Percentiles rank a stretch among this genome's conserved stretches.
Evolutionary conservation across 129 eudicot genomes (phyloP).

Genomic region (Lonicera japonica): DNA sequence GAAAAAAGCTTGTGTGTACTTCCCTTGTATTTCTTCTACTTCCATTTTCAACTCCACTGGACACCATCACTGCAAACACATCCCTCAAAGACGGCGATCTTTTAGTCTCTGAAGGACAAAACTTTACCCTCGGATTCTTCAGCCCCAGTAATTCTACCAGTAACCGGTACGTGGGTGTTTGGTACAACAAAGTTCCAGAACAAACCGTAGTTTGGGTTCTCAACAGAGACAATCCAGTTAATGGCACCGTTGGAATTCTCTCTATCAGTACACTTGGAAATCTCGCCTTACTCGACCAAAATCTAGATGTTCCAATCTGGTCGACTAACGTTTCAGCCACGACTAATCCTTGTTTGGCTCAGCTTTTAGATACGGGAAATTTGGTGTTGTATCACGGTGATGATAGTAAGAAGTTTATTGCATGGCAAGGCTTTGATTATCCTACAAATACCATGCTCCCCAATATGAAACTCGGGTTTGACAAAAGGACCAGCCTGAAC

Average conservation of each 20-base stretch:
- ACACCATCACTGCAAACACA: constrained; percentile 2
- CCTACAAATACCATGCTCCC: constrained; percentile 25
- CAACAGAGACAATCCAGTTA: constrained; percentile 15
- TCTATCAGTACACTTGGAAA: constrained; percentile 7
- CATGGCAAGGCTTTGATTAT: constrained; percentile 30
- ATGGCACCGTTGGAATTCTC: constrained; percentile 1
- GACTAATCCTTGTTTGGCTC: background rate
- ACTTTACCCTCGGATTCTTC: constrained; percentile 25
- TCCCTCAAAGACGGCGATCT: constrained; percentile 15
- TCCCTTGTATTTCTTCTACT: constrained; percentile 1
- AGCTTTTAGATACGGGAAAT: constrained; percentile 22
- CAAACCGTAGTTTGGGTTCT: constrained; percentile 20
- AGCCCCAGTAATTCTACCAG: constrained; percentile 13
- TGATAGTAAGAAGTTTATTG: background rate
- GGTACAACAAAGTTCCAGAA: constrained; percentile 18
- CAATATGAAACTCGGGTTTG: constrained; percentile 26
- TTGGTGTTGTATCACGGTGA: constrained; percentile 3
- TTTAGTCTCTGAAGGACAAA: constrained; percentile 12
- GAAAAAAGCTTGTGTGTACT: background rate
- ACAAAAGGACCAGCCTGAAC: constrained; percentile 15
- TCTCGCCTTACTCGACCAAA: constrained; percentile 1
- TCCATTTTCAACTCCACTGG: background rate
- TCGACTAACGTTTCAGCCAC: constrained; percentile 5
- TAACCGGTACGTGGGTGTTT: constrained; percentile 19
- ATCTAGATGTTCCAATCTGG: constrained; percentile 6